phyloP scores from a whole-genome alignment of 169 alveolate genomes.

The Babesia divergens region DNA sequence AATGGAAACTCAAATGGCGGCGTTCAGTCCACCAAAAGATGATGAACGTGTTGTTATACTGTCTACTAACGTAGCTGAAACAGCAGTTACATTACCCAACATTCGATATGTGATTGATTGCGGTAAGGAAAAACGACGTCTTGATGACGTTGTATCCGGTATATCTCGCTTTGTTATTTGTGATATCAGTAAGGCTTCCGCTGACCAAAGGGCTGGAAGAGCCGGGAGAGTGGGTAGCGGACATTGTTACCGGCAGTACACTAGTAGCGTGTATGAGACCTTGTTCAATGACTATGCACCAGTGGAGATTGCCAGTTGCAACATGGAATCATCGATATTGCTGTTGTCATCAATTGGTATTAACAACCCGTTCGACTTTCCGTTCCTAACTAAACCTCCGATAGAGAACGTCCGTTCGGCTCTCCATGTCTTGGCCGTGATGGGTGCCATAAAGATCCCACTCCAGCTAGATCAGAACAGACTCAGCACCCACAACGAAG shows the following conservation, averaged over 20 bases:
- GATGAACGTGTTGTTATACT: constrained; percentile 91
- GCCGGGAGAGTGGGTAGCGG: constrained; percentile 99
- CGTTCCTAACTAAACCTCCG: constrained; percentile 56
- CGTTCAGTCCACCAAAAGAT: constrained; percentile 82
- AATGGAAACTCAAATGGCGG: constrained; percentile 66
- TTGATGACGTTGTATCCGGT: constrained; percentile 80
- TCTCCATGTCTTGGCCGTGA: constrained; percentile 14
- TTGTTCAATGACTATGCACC: constrained; percentile 48
- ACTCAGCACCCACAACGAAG: constrained; percentile 16
- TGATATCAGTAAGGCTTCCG: constrained; percentile 89
- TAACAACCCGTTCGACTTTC: constrained; percentile 34
- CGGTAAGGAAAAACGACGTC: constrained; percentile 93
- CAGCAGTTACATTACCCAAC: constrained; percentile 98
- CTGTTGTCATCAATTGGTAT: constrained; percentile 38
- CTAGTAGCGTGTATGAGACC: constrained; percentile 82
- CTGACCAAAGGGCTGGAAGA: constrained; percentile 97
- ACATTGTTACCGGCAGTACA: constrained; percentile 94
- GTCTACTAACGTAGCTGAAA: constrained; percentile 99
- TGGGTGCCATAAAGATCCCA: constrained; percentile 40
- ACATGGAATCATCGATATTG: constrained; percentile 23
- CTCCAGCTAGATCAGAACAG: neutral
- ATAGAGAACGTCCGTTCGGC: constrained; percentile 32
- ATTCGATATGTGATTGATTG: constrained; percentile 93
- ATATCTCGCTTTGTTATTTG: constrained; percentile 85
- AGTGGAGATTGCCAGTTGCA: constrained; percentile 42